Percentiles rank a stretch among this genome's conserved stretches.
Evolutionary conservation across 2,329 filamentous ascomycete species (phyloP).

Genomic region (Achaetomium macrosporum): DNA sequence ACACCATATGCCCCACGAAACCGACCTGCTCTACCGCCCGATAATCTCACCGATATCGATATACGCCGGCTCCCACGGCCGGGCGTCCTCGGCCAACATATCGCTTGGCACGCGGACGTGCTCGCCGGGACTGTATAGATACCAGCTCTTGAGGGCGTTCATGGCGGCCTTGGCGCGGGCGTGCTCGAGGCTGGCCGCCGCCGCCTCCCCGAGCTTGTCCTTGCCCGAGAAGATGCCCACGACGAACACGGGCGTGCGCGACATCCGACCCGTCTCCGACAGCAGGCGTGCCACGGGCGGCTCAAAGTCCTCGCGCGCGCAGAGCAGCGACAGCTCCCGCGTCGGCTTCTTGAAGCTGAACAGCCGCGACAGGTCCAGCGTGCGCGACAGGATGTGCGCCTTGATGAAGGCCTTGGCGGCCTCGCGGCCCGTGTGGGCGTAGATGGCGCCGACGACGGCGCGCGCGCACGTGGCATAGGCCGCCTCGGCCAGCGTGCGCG

Average conservation of each 20-base stretch:
- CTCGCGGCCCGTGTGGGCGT: constrained; percentile 74
- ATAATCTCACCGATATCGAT: constrained; percentile 69
- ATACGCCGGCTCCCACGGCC: constrained; percentile 60
- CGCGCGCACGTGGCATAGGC: constrained; percentile 65
- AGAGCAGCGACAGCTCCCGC: constrained; percentile 75
- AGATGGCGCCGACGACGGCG: constrained; percentile 77
- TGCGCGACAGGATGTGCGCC: constrained; percentile 74
- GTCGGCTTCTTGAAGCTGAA: constrained; percentile 84
- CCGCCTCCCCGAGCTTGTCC: constrained; percentile 90
- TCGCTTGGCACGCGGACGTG: constrained; percentile 63
- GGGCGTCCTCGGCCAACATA: constrained; percentile 55
- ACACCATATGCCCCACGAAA: neutral
- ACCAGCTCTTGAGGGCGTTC: constrained; percentile 87
- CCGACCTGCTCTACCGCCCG: constrained; percentile 25
- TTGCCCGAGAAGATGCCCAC: constrained; percentile 89
- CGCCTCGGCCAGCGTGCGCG: constrained; percentile 27
- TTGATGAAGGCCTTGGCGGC: constrained; percentile 77
- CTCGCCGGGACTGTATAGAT: constrained; percentile 77
- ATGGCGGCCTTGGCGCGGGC: constrained; percentile 76
- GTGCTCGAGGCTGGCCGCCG: constrained; percentile 69
- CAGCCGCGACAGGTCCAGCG: constrained; percentile 67
- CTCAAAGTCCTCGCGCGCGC: constrained; percentile 84
- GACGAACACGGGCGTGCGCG: constrained; percentile 81
- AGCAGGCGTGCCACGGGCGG: constrained; percentile 78
- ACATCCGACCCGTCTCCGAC: constrained; percentile 82